Base-by-base conservation (phyloP, 225 moss, liverwort and hornwort genomes). In the Pleurozium schreberi region DNA sequence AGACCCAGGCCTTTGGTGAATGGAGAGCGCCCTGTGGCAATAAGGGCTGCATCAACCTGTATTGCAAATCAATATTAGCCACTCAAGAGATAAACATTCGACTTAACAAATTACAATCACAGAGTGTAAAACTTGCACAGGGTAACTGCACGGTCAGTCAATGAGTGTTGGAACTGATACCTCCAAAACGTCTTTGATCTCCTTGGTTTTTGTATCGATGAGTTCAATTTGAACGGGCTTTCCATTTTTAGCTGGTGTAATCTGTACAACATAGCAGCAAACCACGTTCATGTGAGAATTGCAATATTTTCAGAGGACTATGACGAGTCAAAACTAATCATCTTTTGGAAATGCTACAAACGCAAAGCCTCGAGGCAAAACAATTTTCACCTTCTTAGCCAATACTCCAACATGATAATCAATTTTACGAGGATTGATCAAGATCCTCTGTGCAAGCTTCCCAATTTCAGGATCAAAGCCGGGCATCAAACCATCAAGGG, bases 381-480 rank as follows among this genome's bases (percentile, higher is more conserved):
- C 18, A 63, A 12, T 49, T 59, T 60, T 50, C 70, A 97, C 98
- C 98, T 99, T 97, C 92, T 95, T 96, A 34, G 98, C 98, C 90
- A 99, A 90, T 50, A 97, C 98, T 89, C 98, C 97, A 45, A 97
- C 97, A 91, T 99, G 96, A 92, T 96, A 97, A 89, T 99, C 98
- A 89, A 99, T 96, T 84, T 99, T 99, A n/a, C 98, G 96, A 85
- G 97, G 96, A 91, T 96, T 96, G 49, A 99, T 95, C 89, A 99
- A 91, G 60, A 99, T 94, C 88, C 97, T 94, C 86, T 99, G 98
- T 58, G 98, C 98, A 91, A 99, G 91, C 92, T 99, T 99, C 84
- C 97, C 98, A 86, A 99, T 99, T 89, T 99, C 98, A 84, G 98
- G 98, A 92, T 99, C 98, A 89, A 99, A 99, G 23, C 98, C 98